Percentiles rank a stretch among this genome's conserved stretches.
Evolutionary conservation across 148 eudicot species (phyloP).

Genomic region (Rhododendron molle): DNA sequence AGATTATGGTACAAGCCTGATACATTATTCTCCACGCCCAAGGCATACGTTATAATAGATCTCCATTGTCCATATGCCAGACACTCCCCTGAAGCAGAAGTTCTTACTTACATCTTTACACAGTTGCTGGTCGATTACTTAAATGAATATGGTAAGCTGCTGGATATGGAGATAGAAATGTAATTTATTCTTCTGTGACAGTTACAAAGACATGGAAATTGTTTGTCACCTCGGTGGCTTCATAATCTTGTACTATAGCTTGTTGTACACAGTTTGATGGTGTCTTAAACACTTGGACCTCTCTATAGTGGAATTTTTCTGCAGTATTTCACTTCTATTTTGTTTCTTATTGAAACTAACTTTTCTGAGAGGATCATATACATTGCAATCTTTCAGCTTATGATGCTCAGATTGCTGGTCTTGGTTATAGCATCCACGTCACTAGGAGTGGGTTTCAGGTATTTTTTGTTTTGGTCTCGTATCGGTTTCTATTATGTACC

Average conservation of each 20-base stretch:
- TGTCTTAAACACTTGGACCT: neutral
- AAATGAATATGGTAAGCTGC: conserved; percentile 90
- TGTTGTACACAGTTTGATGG: neutral
- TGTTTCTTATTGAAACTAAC: neutral
- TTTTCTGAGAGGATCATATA: neutral
- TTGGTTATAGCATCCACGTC: conserved; percentile 48
- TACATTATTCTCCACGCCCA: conserved; percentile 64
- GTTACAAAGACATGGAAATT: neutral
- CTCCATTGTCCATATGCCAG: conserved; percentile 80
- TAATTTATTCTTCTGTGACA: neutral
- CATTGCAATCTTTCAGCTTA: conserved; percentile 58
- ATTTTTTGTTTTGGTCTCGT: neutral
- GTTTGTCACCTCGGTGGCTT: neutral
- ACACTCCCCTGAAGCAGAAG: conserved; percentile 78
- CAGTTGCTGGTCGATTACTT: conserved; percentile 80
- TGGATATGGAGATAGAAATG: neutral
- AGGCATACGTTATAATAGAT: conserved; percentile 82
- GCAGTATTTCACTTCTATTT: neutral
- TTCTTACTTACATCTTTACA: conserved; percentile 75
- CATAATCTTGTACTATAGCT: neutral
- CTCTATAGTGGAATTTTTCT: neutral
- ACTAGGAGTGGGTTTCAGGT: conserved; percentile 85
- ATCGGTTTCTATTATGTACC: neutral
- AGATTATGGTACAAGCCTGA: conserved; percentile 97
- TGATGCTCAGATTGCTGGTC: conserved; percentile 96